A percentile compares a stretch with the other conserved stretches of the same genome.
These are phyloP conservation scores for Talaromyces ruber DNA, from an alignment of 495 filamentous ascomycete species.

Conservation along the genomic window DNA sequence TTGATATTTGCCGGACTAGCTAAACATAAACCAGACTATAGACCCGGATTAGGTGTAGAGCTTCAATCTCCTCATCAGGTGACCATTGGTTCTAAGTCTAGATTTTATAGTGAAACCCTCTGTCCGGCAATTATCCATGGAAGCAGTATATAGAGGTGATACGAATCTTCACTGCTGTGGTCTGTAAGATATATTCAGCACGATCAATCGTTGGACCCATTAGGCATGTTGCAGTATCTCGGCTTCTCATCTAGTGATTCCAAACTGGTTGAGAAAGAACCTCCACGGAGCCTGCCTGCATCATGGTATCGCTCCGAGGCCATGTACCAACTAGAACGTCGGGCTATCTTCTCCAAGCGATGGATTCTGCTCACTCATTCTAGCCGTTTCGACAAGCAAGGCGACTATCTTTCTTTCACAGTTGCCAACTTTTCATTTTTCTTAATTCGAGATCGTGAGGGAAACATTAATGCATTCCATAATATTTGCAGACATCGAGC, in stretches of 20 bases:
- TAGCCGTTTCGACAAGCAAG: constrained; percentile 21
- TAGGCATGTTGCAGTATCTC: constrained; percentile 49
- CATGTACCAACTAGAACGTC: constrained; percentile 41
- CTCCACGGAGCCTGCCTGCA: constrained; percentile 24
- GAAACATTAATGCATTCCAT: constrained; percentile 42
- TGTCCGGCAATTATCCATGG: neutral
- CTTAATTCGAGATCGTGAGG: constrained; percentile 32
- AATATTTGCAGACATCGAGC: constrained; percentile 47
- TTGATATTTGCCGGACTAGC: neutral
- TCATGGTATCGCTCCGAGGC: constrained; percentile 38
- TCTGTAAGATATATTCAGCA: neutral
- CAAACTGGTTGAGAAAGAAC: constrained; percentile 23
- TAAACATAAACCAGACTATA: neutral
- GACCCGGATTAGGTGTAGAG: neutral
- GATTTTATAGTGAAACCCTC: neutral
- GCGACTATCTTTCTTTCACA: constrained; percentile 23
- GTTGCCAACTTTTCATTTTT: constrained; percentile 32
- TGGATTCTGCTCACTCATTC: constrained; percentile 20
- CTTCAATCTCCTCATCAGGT: neutral
- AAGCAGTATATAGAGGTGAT: neutral
- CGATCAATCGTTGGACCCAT: neutral
- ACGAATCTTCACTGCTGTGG: neutral
- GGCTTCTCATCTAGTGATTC: constrained; percentile 35
- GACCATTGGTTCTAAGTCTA: neutral
- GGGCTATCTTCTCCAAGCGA: constrained; percentile 37